These are phyloP conservation scores for Penicillium verhagenii DNA, from an alignment of 495 filamentous ascomycete species.

Conservation along the genomic window DNA sequence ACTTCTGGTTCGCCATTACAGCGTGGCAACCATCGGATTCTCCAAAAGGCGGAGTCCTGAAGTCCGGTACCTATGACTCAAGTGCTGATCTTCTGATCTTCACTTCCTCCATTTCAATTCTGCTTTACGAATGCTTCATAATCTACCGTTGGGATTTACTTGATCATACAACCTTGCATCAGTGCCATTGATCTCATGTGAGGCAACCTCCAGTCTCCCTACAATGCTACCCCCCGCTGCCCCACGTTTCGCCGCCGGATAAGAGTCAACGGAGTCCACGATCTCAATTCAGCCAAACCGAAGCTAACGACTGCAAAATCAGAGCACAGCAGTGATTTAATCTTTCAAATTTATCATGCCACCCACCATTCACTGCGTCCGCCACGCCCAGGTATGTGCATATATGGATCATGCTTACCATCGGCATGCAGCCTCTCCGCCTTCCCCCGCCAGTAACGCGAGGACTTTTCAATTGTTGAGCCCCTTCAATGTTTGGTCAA, in stretches of 20 bases:
- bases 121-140: too few species aligned
- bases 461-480: background rate
- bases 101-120: background rate
- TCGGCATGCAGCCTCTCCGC: background rate
- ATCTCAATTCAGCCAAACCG: background rate
- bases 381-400: slow-evolving; percentile 50
- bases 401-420: background rate
- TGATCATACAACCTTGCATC: background rate
- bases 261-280: slow-evolving; percentile 17
- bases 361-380: slow-evolving; percentile 51
- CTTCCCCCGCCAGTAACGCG: background rate
- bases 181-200: background rate
- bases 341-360: slow-evolving; percentile 23
- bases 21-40: slow-evolving; percentile 5
- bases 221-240: slow-evolving; percentile 10
- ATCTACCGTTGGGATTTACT: too few species aligned
- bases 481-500: background rate
- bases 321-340: background rate
- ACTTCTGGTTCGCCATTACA: background rate
- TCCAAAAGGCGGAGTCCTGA: slow-evolving; percentile 1
- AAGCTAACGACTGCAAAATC: background rate
- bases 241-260: slow-evolving; percentile 23
- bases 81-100: background rate
- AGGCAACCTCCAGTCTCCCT: background rate
- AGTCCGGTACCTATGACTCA: too few species aligned